phyloP scores from a whole-genome alignment of 2,329 filamentous ascomycete genomes.

The Teratosphaeria pseudoeucalypti region DNA sequence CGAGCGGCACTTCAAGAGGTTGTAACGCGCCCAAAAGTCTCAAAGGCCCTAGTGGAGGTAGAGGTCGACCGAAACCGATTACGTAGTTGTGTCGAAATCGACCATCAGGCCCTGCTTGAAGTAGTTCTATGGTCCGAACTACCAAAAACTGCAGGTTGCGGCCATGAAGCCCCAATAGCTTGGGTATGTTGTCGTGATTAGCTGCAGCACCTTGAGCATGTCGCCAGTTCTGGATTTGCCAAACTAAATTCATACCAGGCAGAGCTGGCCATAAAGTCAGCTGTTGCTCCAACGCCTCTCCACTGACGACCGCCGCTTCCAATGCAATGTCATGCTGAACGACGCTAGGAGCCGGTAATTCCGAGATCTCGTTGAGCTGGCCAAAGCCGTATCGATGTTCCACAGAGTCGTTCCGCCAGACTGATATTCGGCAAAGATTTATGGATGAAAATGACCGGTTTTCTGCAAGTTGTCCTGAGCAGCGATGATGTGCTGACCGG shows the following conservation, averaged over 20 bases:
- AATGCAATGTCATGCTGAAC: neutral
- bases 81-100: too few relatives aligned
- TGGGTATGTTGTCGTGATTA: neutral
- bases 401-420: neutral
- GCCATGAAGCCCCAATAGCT: neutral
- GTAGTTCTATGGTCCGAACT: too few relatives aligned
- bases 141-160: too few relatives aligned
- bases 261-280: neutral
- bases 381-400: neutral
- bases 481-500: neutral
- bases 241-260: neutral
- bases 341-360: neutral
- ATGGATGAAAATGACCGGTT: neutral
- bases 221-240: neutral
- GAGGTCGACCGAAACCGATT: too few relatives aligned
- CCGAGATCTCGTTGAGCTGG: neutral
- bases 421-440: neutral
- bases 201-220: neutral
- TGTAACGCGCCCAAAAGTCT: too few relatives aligned
- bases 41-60: too few relatives aligned
- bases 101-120: too few relatives aligned
- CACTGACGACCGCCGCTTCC: neutral
- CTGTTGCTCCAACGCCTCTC: neutral
- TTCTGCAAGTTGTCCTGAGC: neutral
- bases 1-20: too few relatives aligned